Evolutionary conservation across 225 moss, liverwort and hornwort genomes (phyloP), one percentile per base, ranked within the genome.

Genomic region (Lunularia cruciata): DNA sequence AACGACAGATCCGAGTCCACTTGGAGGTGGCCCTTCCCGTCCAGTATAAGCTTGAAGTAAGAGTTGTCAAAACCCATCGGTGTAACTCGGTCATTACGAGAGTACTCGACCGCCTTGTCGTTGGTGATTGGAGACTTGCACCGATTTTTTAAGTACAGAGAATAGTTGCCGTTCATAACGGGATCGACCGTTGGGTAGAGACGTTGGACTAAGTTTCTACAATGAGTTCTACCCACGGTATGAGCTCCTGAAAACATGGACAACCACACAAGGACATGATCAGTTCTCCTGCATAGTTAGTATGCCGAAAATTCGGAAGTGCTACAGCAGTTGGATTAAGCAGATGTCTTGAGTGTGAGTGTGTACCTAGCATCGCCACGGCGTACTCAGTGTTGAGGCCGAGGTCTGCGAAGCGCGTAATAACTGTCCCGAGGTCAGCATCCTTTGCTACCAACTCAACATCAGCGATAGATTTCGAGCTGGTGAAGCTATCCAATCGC

Each of bases 51-150:
- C 51, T 73, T 67, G 43, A 61, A 89, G 79, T 89, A 88, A 13
- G 82, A 75, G 63, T 89, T 89, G 84, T 89, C 82, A 39, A 89
- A 84, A 2, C 77, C 81, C 86, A 89, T 86, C 67, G 88, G 82
- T 19, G 86, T 84, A 38, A 77, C 83, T 69, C 84, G 79, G 57
- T 89, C 88, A 11, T 82, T 84, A 19, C 86, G 84, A 73, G 81
- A 79, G 74, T 89, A 89, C 13, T 81, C 79, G 72, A 86, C 82
- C 47, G 71, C 51, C 28, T 53, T 63, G 30, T 65, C 65, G 47
- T 65, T 47, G 10, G 65, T 65, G 32, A 65, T 45, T 9, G 65
- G 5, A 47, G 65, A 46, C 8, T 79, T 78, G 46, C 88, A 86
- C 10, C 84, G 70, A 45, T 51, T 73, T 63, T 72, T 79, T 38